A percentile compares a stretch with the other conserved stretches of the same genome.
phyloP scores from a whole-genome alignment of 2,329 filamentous ascomycete genomes.

The Diaporthe citrichinensis region DNA sequence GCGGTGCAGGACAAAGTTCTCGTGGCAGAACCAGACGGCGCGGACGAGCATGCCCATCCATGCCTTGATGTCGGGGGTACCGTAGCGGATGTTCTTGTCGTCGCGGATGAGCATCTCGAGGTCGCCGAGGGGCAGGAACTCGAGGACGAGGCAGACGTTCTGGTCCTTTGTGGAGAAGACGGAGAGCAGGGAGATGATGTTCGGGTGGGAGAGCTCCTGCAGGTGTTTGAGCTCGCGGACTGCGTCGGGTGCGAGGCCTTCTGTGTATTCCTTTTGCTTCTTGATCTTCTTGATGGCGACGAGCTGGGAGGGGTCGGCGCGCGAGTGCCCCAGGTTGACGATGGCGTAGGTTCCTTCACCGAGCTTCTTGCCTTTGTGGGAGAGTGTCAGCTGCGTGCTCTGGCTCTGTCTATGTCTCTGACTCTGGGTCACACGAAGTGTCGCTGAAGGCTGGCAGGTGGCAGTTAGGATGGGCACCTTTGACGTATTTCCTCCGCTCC shows the following conservation, averaged over 20 bases:
- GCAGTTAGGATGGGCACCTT: slow-evolving; percentile 67
- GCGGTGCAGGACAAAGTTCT: slow-evolving; percentile 92
- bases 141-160: slow-evolving; percentile 95
- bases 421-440: not conserved
- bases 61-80: slow-evolving; percentile 91
- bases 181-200: slow-evolving; percentile 92
- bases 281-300: slow-evolving; percentile 98
- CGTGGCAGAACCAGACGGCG: slow-evolving; percentile 96
- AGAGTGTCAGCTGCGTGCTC: not conserved
- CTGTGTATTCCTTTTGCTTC: slow-evolving; percentile 85
- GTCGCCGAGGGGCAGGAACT: slow-evolving; percentile 94
- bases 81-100: slow-evolving; percentile 82
- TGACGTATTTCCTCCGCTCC: slow-evolving; percentile 90
- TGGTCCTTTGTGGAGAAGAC: slow-evolving; percentile 98
- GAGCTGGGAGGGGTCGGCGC: slow-evolving; percentile 77
- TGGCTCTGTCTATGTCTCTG: not conserved
- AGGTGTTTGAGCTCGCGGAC: slow-evolving; percentile 96
- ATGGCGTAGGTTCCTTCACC: slow-evolving; percentile 98
- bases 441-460: too few species aligned
- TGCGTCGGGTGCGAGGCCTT: slow-evolving; percentile 94
- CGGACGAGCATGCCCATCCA: slow-evolving; percentile 99
- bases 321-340: slow-evolving; percentile 90
- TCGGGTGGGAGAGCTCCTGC: slow-evolving; percentile 93
- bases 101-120: slow-evolving; percentile 96
- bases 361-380: slow-evolving; percentile 80